Evolutionary conservation across 2,329 filamentous ascomycete genomes (phyloP).

Genomic region (Lasiodiplodia hormozganensis): DNA sequence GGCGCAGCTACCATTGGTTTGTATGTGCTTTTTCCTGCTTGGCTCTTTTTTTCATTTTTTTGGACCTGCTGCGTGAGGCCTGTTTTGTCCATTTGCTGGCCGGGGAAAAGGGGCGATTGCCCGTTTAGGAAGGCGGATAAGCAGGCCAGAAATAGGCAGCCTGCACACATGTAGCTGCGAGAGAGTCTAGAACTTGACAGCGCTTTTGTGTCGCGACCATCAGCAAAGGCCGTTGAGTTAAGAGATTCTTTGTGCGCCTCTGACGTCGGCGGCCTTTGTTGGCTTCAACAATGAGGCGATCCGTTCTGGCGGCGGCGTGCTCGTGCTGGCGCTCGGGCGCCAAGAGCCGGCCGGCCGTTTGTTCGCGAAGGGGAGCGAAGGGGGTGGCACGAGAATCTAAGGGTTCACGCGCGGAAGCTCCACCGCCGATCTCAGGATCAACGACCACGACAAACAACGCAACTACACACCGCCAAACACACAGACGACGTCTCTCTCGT

Average conservation of each 20-base stretch:
- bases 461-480: conserved; percentile 24
- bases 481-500: background rate
- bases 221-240: background rate
- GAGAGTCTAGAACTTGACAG: background rate
- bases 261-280: background rate
- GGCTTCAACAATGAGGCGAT: background rate
- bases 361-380: background rate
- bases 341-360: conserved; percentile 10
- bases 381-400: background rate
- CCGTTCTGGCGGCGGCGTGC: background rate
- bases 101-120: conserved; percentile 13
- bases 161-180: background rate
- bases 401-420: conserved; percentile 17
- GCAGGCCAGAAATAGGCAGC: background rate
- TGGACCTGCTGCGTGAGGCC: background rate
- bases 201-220: background rate
- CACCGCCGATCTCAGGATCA: conserved; percentile 27
- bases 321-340: background rate
- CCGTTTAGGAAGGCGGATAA: conserved; percentile 10
- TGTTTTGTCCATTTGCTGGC: background rate
- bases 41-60: background rate
- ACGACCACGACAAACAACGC: conserved; percentile 14
- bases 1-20: too few relatives aligned
- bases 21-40: background rate
- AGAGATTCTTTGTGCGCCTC: background rate